Conservation (phyloP, 1,284 basidiomycete genomes). For the Sparassis latifolia region DNA sequence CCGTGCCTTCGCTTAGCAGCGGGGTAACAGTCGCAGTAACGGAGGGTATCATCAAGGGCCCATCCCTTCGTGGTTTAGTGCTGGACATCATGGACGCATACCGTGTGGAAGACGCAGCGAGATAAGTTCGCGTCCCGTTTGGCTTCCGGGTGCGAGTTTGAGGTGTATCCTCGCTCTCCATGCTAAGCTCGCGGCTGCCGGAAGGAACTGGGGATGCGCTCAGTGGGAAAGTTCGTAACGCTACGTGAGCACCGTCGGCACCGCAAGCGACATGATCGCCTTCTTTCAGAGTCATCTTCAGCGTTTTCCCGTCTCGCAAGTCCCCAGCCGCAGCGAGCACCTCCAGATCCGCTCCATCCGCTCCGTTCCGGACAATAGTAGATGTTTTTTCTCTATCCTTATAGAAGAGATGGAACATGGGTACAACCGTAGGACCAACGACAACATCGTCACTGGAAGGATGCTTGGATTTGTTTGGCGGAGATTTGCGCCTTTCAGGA, state of each 20-base stretch:
- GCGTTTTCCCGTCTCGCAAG: slow-evolving; percentile 50
- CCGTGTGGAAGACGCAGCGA: slow-evolving; percentile 18
- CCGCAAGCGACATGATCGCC: slow-evolving; percentile 51
- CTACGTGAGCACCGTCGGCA: slow-evolving; percentile 52
- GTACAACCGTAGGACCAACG: slow-evolving; percentile 46
- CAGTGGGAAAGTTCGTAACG: slow-evolving; percentile 34
- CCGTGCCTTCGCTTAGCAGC: slow-evolving; percentile 25
- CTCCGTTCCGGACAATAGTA: slow-evolving; percentile 51
- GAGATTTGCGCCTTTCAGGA: slow-evolving; percentile 12
- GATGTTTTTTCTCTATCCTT: slow-evolving; percentile 54
- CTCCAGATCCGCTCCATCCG: slow-evolving; percentile 43
- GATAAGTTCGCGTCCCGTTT: slow-evolving; percentile 15
- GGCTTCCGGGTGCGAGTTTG: slow-evolving; percentile 29
- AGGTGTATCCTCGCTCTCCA: slow-evolving; percentile 19
- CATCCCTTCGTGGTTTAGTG: slow-evolving; percentile 38
- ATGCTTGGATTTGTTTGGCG: slow-evolving; percentile 12
- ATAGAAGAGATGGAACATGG: slow-evolving; percentile 61
- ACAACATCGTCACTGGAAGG: slow-evolving; percentile 25
- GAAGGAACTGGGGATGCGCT: slow-evolving; percentile 9
- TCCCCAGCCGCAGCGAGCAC: slow-evolving; percentile 56
- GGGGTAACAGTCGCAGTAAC: slow-evolving; percentile 50
- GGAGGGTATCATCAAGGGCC: slow-evolving; percentile 55
- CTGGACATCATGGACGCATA: slow-evolving; percentile 21
- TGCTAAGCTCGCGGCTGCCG: slow-evolving; percentile 10
- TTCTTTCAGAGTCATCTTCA: slow-evolving; percentile 53